Evolutionary conservation across 208 protist genomes (phyloP).

Genomic region (Leishmania arabica): DNA sequence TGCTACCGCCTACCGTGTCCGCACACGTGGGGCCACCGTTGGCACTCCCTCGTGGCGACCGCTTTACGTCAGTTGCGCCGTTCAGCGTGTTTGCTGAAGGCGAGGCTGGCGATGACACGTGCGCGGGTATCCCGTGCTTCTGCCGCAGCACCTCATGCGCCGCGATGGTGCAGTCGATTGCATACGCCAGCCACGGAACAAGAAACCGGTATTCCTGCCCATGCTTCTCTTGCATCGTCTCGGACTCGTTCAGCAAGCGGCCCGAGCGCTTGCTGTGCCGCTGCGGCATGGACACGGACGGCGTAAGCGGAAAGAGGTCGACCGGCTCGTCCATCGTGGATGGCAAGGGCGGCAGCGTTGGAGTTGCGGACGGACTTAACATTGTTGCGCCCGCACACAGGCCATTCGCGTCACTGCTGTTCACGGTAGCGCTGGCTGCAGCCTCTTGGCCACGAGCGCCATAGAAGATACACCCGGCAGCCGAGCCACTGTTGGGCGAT

Average conservation of each 20-base stretch:
- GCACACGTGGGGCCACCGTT: not conserved
- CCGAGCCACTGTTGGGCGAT: not conserved
- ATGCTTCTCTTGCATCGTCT: constrained; percentile 78
- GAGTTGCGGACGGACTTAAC: not conserved
- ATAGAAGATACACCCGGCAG: not conserved
- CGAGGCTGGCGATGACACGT: constrained; percentile 11
- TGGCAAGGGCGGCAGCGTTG: constrained; percentile 5
- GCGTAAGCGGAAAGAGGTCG: constrained; percentile 38
- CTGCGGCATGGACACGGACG: constrained; percentile 37
- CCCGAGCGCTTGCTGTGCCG: constrained; percentile 41
- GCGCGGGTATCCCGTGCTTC: constrained; percentile 9
- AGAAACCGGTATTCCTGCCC: constrained; percentile 67
- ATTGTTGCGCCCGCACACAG: not conserved
- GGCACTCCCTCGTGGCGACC: not conserved
- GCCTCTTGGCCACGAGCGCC: not conserved
- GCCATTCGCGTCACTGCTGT: constrained; percentile 5
- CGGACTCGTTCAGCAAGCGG: constrained; percentile 57
- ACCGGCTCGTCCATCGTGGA: constrained; percentile 24
- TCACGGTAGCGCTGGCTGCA: not conserved
- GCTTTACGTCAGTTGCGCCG: not conserved
- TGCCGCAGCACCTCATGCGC: constrained; percentile 44
- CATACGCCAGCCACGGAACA: constrained; percentile 46
- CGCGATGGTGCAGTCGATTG: constrained; percentile 45
- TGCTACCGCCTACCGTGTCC: not conserved
- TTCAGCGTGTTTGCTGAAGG: not conserved